These are phyloP conservation scores for Rhinocladiella mackenziei DNA, from an alignment of 2,329 filamentous ascomycete genomes.

Conservation along the genomic window DNA sequence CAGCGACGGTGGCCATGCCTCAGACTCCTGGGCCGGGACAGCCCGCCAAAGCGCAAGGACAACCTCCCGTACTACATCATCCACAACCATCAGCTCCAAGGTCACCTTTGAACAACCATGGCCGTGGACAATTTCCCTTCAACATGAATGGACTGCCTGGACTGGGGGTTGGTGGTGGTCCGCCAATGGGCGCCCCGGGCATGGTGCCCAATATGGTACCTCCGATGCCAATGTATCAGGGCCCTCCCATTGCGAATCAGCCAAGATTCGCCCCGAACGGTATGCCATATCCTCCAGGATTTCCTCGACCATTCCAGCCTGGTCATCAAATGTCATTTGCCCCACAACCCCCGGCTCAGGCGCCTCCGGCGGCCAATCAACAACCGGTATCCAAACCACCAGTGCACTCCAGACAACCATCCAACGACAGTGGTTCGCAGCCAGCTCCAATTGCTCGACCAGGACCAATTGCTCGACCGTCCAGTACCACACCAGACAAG, in stretches of 20 bases:
- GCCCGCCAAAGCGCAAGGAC: conserved; percentile 56
- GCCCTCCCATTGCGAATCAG: conserved; percentile 50
- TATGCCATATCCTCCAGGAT: conserved; percentile 55
- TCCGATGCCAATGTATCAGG: conserved; percentile 52
- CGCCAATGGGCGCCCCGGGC: conserved; percentile 52
- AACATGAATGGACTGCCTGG: conserved; percentile 51
- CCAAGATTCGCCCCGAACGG: conserved; percentile 53
- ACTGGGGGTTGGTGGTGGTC: conserved; percentile 56
- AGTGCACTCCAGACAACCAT: conserved; percentile 71
- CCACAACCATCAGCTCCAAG: conserved; percentile 59
- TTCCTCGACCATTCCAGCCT: conserved; percentile 58
- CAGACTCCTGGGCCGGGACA: conserved; percentile 62
- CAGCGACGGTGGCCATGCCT: conserved; percentile 58
- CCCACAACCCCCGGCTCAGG: conserved; percentile 38
- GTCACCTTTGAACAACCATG: conserved; percentile 61
- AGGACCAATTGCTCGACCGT: conserved; percentile 81
- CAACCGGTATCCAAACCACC: conserved; percentile 41
- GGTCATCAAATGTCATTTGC: conserved; percentile 49
- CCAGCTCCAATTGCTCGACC: conserved; percentile 76
- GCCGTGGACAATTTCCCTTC: conserved; percentile 54
- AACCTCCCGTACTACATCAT: conserved; percentile 52
- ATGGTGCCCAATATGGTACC: conserved; percentile 53
- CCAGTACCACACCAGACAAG: conserved; percentile 61
- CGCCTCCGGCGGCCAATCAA: conserved; percentile 35
- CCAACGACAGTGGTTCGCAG: conserved; percentile 60